Conservation (phyloP, 139 green algal genomes). For the Tetraselmis striata region DNA sequence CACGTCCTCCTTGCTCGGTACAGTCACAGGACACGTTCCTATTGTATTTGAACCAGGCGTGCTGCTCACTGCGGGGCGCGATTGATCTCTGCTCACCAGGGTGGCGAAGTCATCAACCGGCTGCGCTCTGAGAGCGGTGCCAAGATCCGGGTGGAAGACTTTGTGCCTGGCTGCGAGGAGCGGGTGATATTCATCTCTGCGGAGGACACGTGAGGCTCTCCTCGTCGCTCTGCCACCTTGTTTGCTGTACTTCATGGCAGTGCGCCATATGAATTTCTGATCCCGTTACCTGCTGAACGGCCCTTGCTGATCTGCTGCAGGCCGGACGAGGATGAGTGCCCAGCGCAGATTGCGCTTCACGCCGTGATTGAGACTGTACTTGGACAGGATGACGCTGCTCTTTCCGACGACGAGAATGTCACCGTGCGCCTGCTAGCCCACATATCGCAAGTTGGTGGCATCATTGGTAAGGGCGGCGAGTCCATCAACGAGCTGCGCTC, state of each 20-base stretch:
- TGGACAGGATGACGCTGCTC: not conserved
- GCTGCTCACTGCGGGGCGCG: not conserved
- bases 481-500: constrained; percentile 32
- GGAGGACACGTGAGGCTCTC: not conserved
- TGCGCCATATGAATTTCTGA: not conserved
- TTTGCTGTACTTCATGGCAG: not conserved
- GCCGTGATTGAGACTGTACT: not conserved
- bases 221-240: constrained; percentile 5
- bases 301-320: not conserved
- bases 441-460: constrained; percentile 8
- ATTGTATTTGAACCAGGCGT: too few relatives aligned
- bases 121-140: constrained; percentile 34
- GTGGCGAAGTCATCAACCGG: constrained; percentile 24
- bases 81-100: constrained; percentile 1
- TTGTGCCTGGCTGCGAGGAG: constrained; percentile 13
- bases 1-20: not conserved
- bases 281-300: not conserved
- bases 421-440: constrained; percentile 13
- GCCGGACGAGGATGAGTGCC: not conserved
- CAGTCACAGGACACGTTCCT: not conserved
- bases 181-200: constrained; percentile 11
- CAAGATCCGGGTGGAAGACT: constrained; percentile 26
- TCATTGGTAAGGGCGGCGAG: constrained; percentile 36
- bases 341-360: not conserved
- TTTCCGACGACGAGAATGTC: not conserved